These are phyloP conservation scores for Galeopsis tetrahit DNA, from an alignment of 257 asterid genomes.

Conservation along the genomic window DNA sequence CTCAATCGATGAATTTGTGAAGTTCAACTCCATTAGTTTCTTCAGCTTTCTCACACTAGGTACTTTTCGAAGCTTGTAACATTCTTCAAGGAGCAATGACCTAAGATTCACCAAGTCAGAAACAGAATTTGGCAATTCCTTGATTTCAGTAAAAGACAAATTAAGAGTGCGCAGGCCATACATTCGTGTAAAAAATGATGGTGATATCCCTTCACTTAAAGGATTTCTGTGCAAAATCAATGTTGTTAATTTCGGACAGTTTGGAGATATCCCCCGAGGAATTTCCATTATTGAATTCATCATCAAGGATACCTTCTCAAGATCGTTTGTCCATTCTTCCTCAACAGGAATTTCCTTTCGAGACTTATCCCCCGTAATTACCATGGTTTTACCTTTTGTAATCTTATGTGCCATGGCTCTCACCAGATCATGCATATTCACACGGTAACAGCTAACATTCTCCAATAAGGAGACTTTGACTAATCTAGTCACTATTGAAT, in stretches of 20 bases:
- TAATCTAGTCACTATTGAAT: constrained; percentile 18
- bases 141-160: not conserved
- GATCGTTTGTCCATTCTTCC: constrained; percentile 28
- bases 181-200: constrained; percentile 17
- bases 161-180: constrained; percentile 16
- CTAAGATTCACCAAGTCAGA: constrained; percentile 14
- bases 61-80: not conserved
- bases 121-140: constrained; percentile 2
- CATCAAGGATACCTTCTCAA: constrained; percentile 35
- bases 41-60: constrained; percentile 27
- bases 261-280: constrained; percentile 24
- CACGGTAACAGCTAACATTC: not conserved
- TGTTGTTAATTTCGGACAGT: constrained; percentile 28
- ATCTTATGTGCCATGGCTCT: constrained; percentile 35
- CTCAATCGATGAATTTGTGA: constrained; percentile 12
- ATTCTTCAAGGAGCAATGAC: not conserved
- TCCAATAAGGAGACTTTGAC: constrained; percentile 25
- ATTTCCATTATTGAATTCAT: not conserved
- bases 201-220: not conserved
- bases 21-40: constrained; percentile 25
- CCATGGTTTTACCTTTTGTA: not conserved
- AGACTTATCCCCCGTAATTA: not conserved
- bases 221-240: not conserved
- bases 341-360: constrained; percentile 9
- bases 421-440: constrained; percentile 34